phyloP scores from a whole-genome alignment of 176 grass and related monocot genomes.

The Canna indica region DNA sequence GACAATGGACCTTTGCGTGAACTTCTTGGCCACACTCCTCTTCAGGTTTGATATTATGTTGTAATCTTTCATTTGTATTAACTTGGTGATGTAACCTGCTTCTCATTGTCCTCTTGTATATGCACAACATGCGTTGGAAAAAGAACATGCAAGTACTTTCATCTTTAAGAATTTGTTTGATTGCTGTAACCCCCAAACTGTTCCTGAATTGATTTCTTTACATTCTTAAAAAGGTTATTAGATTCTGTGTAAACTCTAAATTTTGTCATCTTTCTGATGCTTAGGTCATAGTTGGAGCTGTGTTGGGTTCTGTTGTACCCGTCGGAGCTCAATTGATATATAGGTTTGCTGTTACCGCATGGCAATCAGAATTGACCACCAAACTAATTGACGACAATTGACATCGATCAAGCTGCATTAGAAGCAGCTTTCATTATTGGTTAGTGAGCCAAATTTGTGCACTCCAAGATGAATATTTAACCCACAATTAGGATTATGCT shows the following conservation, averaged over 20 bases:
- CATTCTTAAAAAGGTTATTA: not conserved
- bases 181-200: too few relatives aligned
- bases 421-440: not conserved
- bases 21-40: conserved; percentile 75
- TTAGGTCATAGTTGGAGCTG: conserved; percentile 3
- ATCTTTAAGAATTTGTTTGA: not conserved
- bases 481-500: not conserved
- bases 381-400: not conserved
- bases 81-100: not conserved
- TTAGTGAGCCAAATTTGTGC: not conserved
- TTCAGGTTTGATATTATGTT: conserved; percentile 48
- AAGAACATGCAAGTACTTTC: not conserved
- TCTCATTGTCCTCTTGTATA: not conserved
- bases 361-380: not conserved
- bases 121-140: not conserved
- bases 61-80: not conserved
- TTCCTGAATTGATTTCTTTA: not conserved
- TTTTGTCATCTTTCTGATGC: not conserved
- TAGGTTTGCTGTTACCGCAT: not conserved
- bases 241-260: too few relatives aligned
- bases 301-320: not conserved
- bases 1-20: conserved; percentile 83
- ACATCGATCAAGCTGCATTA: not conserved
- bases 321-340: not conserved
- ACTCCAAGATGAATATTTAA: not conserved